Evolutionary conservation across 192 early-diverging fungal genomes (phyloP).

Genomic region (Gigaspora rosea): DNA sequence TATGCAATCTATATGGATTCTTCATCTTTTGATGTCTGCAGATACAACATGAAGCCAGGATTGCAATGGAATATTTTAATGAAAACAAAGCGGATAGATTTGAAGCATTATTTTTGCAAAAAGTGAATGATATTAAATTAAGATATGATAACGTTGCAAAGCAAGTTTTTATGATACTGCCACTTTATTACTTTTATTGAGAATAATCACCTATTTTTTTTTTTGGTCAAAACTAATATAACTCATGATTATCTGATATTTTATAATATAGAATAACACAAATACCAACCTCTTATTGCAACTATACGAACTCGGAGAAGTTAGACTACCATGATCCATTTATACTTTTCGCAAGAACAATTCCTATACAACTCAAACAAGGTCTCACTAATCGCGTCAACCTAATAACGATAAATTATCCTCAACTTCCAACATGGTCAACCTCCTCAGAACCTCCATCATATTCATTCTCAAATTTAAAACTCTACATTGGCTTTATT

Average conservation of each 20-base stretch:
- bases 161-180: slow-evolving; percentile 32
- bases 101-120: slow-evolving; percentile 75
- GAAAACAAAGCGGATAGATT: slow-evolving; percentile 70
- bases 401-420: slow-evolving; percentile 46
- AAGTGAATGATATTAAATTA: slow-evolving; percentile 61
- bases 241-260: neutral
- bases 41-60: slow-evolving; percentile 71
- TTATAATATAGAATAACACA: slow-evolving; percentile 17
- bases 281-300: slow-evolving; percentile 15
- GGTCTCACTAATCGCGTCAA: slow-evolving; percentile 55
- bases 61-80: slow-evolving; percentile 65
- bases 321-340: slow-evolving; percentile 51
- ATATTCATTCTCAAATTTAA: slow-evolving; percentile 38
- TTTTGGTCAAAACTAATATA: no score
- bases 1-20: no score
- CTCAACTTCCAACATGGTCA: slow-evolving; percentile 46
- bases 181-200: neutral
- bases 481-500: slow-evolving; percentile 70
- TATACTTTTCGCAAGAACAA: slow-evolving; percentile 46
- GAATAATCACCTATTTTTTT: no score
- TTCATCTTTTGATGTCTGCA: slow-evolving; percentile 23
- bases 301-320: slow-evolving; percentile 37
- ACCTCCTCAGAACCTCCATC: slow-evolving; percentile 32
- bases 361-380: slow-evolving; percentile 48
- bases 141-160: slow-evolving; percentile 73